phyloP scores from a whole-genome alignment of 2,329 filamentous ascomycete species.

The Nannizziopsis arthrosporioides region DNA sequence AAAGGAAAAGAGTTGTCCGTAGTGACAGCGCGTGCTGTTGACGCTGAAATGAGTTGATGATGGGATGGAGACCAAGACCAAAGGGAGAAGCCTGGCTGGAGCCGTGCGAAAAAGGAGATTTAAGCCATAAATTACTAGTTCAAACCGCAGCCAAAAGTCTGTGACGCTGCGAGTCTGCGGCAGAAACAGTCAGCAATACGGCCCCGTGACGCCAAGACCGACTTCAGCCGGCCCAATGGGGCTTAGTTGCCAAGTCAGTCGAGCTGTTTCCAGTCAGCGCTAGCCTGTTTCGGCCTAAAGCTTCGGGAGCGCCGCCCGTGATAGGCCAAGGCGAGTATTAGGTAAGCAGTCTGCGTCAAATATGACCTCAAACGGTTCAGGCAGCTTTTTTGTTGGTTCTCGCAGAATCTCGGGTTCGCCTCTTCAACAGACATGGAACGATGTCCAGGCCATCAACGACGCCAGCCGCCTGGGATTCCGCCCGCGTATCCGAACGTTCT shows the following conservation, averaged over 20 bases:
- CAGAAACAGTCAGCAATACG: slow-evolving; percentile 5
- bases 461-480: too few relatives aligned
- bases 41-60: slow-evolving; percentile 1
- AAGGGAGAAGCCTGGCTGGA: not conserved
- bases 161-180: not conserved
- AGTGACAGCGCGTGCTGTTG: not conserved
- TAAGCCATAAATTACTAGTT: slow-evolving; percentile 5
- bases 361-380: slow-evolving; percentile 3
- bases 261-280: not conserved
- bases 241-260: slow-evolving; percentile 6
- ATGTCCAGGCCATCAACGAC: not conserved
- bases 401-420: not conserved
- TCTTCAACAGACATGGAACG: not conserved
- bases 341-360: not conserved
- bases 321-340: not conserved
- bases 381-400: slow-evolving; percentile 7
- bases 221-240: not conserved
- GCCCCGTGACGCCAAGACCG: not conserved
- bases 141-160: not conserved
- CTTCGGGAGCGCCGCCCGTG: not conserved
- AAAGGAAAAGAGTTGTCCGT: not conserved
- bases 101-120: slow-evolving; percentile 2
- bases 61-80: not conserved
- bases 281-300: not conserved
- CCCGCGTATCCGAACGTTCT: too few relatives aligned